Base-by-base conservation (phyloP, 1,139 yeast species). In the Suhomyces chickasaworum region DNA sequence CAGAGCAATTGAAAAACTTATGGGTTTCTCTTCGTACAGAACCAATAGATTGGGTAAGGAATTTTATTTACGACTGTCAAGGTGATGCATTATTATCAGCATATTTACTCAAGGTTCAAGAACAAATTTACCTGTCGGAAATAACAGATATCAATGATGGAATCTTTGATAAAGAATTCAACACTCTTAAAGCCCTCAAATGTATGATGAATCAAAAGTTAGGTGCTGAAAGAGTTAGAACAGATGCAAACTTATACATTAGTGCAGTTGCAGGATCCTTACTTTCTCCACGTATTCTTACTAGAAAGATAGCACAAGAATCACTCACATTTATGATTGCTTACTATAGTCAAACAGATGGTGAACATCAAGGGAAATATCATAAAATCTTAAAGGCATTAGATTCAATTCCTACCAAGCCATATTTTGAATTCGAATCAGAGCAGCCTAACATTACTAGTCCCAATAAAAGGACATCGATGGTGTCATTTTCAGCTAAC, bases 21-120 rank as follows among this genome's bases (percentile, higher is more conserved):
- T 89, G 95, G 87, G 96, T 93, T 4, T 89, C 96, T 37, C 71
- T 93, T 40, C 80, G 98, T 53, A 89, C 98, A 0, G 97, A 91
- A 62, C 95, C 95, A 36, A 78, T 93, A 36, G 85, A 80, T 50
- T 93, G 99, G 99, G 96, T 91, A 1, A 78, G 85, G 47, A 80
- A 76, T 30, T 93, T 93, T 51, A 70, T 75, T 51, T 77, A 89
- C 47, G 86, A 83, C 48, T 80, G 83, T 48, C 97, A 93, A 64
- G 99, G 99, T 39, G 96, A 89, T 51, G 82, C 89, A 2, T 91
- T 96, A 1, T 75, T 93, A 47, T 68, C 75, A 9, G 66, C 75
- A 4, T 74, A 69, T 54, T 61, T 75, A 42, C 58, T 62, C 22
- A 71, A 71, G 49, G 60, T 75, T 35, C 75, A 69, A 56, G 71